A percentile compares a stretch with the other conserved stretches of the same genome.
Conservation (phyloP, 2,329 filamentous ascomycete genomes). For the Ophiostoma tasmaniense region DNA sequence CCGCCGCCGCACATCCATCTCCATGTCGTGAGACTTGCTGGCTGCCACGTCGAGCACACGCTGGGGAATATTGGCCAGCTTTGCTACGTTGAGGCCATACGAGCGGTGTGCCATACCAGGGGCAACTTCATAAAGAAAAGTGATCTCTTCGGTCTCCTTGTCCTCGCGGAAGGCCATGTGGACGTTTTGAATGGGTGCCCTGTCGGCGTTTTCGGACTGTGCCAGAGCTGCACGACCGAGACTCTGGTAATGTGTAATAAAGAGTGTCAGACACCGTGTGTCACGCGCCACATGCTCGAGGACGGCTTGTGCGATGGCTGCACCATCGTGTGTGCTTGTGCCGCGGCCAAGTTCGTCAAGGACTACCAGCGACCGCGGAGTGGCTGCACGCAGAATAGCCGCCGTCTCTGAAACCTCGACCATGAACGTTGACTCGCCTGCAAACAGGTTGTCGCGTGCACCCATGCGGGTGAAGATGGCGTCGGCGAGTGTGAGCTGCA, state of each 20-base stretch:
- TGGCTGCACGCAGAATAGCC: conserved; percentile 82
- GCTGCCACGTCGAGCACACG: conserved; percentile 70
- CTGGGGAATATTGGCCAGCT: conserved; percentile 71
- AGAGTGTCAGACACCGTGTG: conserved; percentile 70
- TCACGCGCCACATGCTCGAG: conserved; percentile 73
- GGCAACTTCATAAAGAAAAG: conserved; percentile 87
- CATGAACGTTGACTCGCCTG: conserved; percentile 95
- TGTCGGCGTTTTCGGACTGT: conserved; percentile 55
- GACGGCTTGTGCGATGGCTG: conserved; percentile 89
- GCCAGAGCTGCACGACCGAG: conserved; percentile 44
- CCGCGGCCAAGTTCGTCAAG: conserved; percentile 91
- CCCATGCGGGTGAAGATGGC: conserved; percentile 94
- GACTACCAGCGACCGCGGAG: conserved; percentile 75
- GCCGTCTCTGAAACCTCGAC: conserved; percentile 91
- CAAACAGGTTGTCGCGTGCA: conserved; percentile 90
- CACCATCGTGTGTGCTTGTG: conserved; percentile 90
- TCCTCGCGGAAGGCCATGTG: conserved; percentile 75
- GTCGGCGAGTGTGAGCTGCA: conserved; percentile 73
- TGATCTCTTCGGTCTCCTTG: conserved; percentile 54
- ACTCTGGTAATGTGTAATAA: conserved; percentile 96
- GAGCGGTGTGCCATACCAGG: conserved; percentile 88
- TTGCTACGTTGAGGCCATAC: conserved; percentile 89
- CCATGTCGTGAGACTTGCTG: conserved; percentile 71
- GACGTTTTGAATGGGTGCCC: conserved; percentile 58
- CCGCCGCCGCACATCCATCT: conserved; percentile 59